phyloP scores from a whole-genome alignment of 2,329 filamentous ascomycete species.

The Apiospora arundinis region DNA sequence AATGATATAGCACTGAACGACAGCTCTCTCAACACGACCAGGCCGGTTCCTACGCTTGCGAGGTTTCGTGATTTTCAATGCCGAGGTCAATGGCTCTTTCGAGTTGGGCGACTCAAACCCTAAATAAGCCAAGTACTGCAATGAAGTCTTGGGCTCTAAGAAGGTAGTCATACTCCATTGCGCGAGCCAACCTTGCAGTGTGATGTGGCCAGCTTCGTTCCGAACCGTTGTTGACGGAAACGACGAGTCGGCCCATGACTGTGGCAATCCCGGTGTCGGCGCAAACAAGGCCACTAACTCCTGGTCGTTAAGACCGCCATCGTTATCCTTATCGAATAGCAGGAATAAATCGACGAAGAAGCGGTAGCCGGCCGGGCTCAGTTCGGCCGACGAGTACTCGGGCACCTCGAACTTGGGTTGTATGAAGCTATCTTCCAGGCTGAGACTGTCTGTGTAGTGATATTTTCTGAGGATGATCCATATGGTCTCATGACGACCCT shows the following conservation, averaged over 20 bases:
- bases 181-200: constrained; percentile 94
- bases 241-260: constrained; percentile 84
- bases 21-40: constrained; percentile 89
- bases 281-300: constrained; percentile 89
- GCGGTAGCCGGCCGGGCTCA: constrained; percentile 91
- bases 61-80: constrained; percentile 90
- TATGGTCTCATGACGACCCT: constrained; percentile 96
- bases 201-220: constrained; percentile 94
- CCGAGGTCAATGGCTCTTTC: constrained; percentile 79
- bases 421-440: constrained; percentile 87
- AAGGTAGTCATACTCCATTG: constrained; percentile 99
- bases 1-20: constrained; percentile 91
- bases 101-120: constrained; percentile 85
- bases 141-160: constrained; percentile 89
- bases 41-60: constrained; percentile 83
- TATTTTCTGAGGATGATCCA: constrained; percentile 97
- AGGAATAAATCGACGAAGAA: constrained; percentile 98
- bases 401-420: constrained; percentile 95
- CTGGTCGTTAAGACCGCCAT: constrained; percentile 86
- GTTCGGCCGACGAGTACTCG: constrained; percentile 87
- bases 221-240: constrained; percentile 95
- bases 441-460: constrained; percentile 94
- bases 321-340: constrained; percentile 95
- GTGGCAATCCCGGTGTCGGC: constrained; percentile 87
- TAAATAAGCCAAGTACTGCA: constrained; percentile 95